A percentile compares a stretch with the other conserved stretches of the same genome.
phyloP scores from a whole-genome alignment of 2,329 filamentous ascomycete genomes.

The Cytospora chrysosperma region DNA sequence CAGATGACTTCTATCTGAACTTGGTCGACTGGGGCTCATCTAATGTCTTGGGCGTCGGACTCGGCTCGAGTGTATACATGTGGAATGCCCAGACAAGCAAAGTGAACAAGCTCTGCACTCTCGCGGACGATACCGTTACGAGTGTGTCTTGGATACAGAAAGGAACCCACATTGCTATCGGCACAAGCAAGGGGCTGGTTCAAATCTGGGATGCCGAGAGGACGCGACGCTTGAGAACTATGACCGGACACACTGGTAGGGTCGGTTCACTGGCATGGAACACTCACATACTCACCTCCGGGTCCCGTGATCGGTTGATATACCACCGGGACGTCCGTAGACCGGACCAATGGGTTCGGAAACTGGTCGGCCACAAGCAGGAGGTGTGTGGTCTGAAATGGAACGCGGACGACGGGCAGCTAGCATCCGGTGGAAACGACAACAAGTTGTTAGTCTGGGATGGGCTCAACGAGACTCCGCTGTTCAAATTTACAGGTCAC shows the following conservation, averaged over 20 bases:
- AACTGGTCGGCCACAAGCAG: slow-evolving; percentile 92
- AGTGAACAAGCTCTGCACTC: slow-evolving; percentile 90
- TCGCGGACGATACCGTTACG: slow-evolving; percentile 91
- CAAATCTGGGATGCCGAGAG: slow-evolving; percentile 97
- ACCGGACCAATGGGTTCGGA: slow-evolving; percentile 84
- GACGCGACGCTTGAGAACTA: slow-evolving; percentile 80
- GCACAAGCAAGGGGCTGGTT: slow-evolving; percentile 89
- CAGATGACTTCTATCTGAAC: slow-evolving; percentile 97
- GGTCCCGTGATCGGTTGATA: slow-evolving; percentile 88
- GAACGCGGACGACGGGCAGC: slow-evolving; percentile 94
- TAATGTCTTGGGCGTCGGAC: slow-evolving; percentile 88
- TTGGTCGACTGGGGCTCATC: slow-evolving; percentile 96
- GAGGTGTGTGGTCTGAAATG: slow-evolving; percentile 96
- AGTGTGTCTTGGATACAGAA: slow-evolving; percentile 98
- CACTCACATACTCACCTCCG: slow-evolving; percentile 93
- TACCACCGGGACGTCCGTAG: slow-evolving; percentile 94
- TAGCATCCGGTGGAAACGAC: slow-evolving; percentile 95
- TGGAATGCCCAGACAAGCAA: slow-evolving; percentile 92
- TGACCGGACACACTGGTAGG: slow-evolving; percentile 92
- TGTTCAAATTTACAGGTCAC: slow-evolving; percentile 93
- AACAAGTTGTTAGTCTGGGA: slow-evolving; percentile 99
- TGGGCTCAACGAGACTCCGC: slow-evolving; percentile 84
- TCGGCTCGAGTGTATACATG: slow-evolving; percentile 94
- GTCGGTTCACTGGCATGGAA: slow-evolving; percentile 98
- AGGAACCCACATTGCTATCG: slow-evolving; percentile 92